These are phyloP conservation scores for Talaromyces proteolyticus DNA, from an alignment of 495 filamentous ascomycete genomes.

Conservation along the genomic window DNA sequence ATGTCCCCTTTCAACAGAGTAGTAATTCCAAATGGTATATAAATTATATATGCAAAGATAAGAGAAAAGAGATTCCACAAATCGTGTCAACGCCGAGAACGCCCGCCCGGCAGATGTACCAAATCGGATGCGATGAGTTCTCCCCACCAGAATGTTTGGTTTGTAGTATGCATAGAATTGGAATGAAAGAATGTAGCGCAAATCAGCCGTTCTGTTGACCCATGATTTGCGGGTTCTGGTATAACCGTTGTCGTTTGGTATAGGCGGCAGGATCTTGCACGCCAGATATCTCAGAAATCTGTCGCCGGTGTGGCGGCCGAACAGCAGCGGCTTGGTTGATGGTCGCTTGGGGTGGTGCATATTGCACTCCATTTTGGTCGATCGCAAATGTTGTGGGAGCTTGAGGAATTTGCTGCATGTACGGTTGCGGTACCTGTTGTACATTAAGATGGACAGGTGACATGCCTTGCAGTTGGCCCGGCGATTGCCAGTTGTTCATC, in stretches of 20 bases:
- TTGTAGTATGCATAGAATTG: conserved; percentile 1
- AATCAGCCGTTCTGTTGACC: conserved; percentile 5
- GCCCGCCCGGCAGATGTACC: neutral
- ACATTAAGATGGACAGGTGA: conserved; percentile 48
- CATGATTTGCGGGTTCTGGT: conserved; percentile 17
- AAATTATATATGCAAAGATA: neutral
- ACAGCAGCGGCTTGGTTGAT: conserved; percentile 39
- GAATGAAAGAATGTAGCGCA: neutral
- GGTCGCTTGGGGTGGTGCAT: conserved; percentile 39
- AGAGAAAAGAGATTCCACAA: neutral
- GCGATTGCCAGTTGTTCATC: conserved; percentile 68
- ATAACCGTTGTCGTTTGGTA: conserved; percentile 60
- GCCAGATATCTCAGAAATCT: conserved; percentile 62
- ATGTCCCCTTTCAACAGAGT: neutral
- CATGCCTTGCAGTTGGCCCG: conserved; percentile 58
- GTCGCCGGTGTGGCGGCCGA: conserved; percentile 50
- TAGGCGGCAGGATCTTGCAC: conserved; percentile 47
- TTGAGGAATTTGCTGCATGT: conserved; percentile 38
- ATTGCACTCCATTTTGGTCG: conserved; percentile 47
- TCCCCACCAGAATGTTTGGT: neutral
- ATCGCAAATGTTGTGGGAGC: conserved; percentile 39
- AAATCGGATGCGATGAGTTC: neutral
- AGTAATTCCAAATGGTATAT: conserved; percentile 2
- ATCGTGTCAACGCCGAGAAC: neutral
- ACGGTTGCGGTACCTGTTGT: conserved; percentile 46